Evolutionary conservation across 2,329 filamentous ascomycete genomes (phyloP), one percentile per base, ranked within the genome.

Genomic region (Cadophora luteo-olivacea): DNA sequence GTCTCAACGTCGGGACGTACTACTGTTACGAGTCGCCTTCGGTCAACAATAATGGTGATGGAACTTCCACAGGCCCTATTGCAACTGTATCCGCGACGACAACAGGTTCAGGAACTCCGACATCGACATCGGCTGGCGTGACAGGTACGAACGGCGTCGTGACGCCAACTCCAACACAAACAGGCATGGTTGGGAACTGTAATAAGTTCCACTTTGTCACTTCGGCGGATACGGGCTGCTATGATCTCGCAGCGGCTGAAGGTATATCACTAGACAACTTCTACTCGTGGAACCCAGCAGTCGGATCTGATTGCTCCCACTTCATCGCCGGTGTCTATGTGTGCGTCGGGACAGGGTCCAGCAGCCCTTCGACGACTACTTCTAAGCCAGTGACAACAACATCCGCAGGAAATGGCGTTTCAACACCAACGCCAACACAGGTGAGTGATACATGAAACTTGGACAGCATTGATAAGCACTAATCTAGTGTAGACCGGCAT

Each of bases 151-250:
- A n/a, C 19, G 48, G 48, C 48, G 48, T 51, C 6, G 19, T 24
- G 24, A 51, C 48, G 24, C 48, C 48, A 51, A n/a, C 48, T 51
- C 48, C 48, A 6, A 51, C 19, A 16, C 48, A 51, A 14, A 51
- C 48, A n/a, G 48, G 48, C 19, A 51, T 51, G 48, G 24, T 24
- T 6, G 24, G 19, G 5, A n/a, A n/a, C 6, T 51, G 48, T 24
- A 51, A 51, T 14, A 51, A 51, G 48, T 51, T 51, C 48, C 24
- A 51, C 48, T n/a, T n/a, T 24, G 48, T 51, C 48, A 51, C 24
- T 14, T 5, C 48, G 48, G 48, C 19, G 6, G 48, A 51, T 51
- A 36, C 33, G 11, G 48, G 48, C 24, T 51, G 48, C 48, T 51
- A 51, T 24, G 48, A 51, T 24, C 19, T 51, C 4, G 48, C 48